Percentiles rank a stretch among this genome's conserved stretches.
Evolutionary conservation across 2,329 filamentous ascomycete genomes (phyloP).

Genomic region (Trichoderma hamatum): DNA sequence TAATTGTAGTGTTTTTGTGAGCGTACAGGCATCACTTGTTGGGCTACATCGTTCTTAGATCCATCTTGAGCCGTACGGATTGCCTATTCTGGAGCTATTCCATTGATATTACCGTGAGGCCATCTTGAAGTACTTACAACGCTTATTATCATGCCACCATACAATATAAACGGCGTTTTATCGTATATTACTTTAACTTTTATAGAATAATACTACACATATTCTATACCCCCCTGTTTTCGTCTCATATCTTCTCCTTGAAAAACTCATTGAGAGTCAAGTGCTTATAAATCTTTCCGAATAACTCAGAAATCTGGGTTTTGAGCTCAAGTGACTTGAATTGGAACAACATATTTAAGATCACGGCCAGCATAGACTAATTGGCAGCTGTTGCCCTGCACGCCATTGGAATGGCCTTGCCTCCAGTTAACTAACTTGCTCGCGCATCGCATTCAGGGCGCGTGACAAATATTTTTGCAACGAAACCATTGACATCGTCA

Average conservation of each 20-base stretch:
- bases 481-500: neutral
- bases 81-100: neutral
- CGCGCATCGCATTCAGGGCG: neutral
- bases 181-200: too few relatives aligned
- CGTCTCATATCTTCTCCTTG: neutral
- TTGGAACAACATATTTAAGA: neutral
- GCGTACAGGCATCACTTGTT: neutral
- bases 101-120: constrained; percentile 26
- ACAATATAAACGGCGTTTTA: too few relatives aligned
- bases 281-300: neutral
- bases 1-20: neutral
- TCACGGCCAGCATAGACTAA: neutral
- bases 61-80: neutral
- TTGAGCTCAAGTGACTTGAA: neutral
- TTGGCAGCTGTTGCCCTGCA: neutral
- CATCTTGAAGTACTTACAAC: constrained; percentile 6
- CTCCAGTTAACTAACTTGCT: neutral
- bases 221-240: neutral
- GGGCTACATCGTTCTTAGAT: neutral
- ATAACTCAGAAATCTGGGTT: neutral
- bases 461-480: neutral
- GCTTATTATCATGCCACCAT: neutral
- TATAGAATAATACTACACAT: too few relatives aligned
- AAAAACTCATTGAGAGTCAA: neutral
- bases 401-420: neutral